phyloP scores from a whole-genome alignment of 2,329 filamentous ascomycete genomes.

The Colletotrichum sp. region DNA sequence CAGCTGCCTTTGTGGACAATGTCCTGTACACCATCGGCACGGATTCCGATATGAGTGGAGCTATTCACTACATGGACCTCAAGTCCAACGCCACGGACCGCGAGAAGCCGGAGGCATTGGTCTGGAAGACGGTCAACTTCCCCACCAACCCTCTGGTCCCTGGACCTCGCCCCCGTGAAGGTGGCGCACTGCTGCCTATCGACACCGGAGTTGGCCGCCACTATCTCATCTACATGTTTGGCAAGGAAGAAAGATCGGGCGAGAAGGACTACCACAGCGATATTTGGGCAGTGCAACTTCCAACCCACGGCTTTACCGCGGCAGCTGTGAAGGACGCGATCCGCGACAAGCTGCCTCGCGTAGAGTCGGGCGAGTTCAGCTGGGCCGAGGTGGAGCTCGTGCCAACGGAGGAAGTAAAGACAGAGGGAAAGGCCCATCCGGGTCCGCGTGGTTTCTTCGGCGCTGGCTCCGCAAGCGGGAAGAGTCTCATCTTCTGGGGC shows the following conservation, averaged over 20 bases:
- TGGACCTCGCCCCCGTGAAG: conserved; percentile 46
- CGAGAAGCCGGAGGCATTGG: conserved; percentile 30
- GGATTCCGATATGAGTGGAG: conserved; percentile 34
- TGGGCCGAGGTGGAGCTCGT: conserved; percentile 57
- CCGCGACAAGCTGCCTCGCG: conserved; percentile 43
- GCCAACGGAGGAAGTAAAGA: conserved; percentile 44
- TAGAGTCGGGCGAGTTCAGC: conserved; percentile 49
- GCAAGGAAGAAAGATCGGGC: conserved; percentile 30
- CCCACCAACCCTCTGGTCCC: conserved; percentile 40
- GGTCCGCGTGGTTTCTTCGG: conserved; percentile 43
- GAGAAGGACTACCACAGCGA: conserved; percentile 39
- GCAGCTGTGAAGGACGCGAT: conserved; percentile 57
- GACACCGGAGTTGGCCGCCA: conserved; percentile 56
- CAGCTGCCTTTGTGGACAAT: conserved; percentile 47
- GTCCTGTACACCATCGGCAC: conserved; percentile 52
- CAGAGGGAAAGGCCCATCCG: conserved; percentile 46
- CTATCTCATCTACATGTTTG: conserved; percentile 57
- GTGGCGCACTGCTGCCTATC: conserved; percentile 49
- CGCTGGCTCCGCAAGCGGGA: conserved; percentile 47
- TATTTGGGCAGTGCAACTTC: conserved; percentile 59
- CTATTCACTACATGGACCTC: conserved; percentile 40
- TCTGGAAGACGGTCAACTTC: conserved; percentile 42
- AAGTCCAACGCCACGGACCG: conserved; percentile 32
- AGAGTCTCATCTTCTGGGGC: conserved; percentile 58
- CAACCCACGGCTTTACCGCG: conserved; percentile 47